Evolutionary conservation across 495 filamentous ascomycete species (phyloP), one percentile per base, ranked within the genome.

Genomic region (Xylaria scruposa): DNA sequence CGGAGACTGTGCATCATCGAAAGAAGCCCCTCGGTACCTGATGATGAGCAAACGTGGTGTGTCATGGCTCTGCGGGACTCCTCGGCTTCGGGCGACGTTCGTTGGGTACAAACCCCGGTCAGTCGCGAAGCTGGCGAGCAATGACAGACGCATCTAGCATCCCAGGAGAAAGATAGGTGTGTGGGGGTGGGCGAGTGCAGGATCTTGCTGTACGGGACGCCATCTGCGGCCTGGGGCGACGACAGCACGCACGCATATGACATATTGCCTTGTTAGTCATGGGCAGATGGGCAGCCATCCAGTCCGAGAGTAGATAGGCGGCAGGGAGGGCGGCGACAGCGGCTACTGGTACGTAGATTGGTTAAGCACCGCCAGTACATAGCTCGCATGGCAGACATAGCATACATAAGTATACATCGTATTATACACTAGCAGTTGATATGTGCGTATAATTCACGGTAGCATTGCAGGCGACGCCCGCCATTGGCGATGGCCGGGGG

Each of bases 21-120:
- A 7, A n/a, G 42, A 66, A 65, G 61, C 33, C 38, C 24, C 62
- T 71, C 70, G 70, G 70, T 71, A 71, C 70, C 70, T 71, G 61
- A 71, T 40, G 62, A 71, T 44, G 49, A 53, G 38, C 61, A 60
- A 59, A 46, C 62, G 49, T 71, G 62, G 70, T 67, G 70, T 71
- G 70, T 67, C 70, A 71, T 71, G 38, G 69, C 51, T 71, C 40
- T 65, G 70, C 61, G 66, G 62, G 62, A 40, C 44, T 64, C 42
- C 44, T 64, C 42, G 61, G 70, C 70, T 40, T 71, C 61, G 62
- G 70, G 62, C 70, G 47, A 58, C 44, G 47, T 67, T 31, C 70
- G 62, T 67, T 71, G 61, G 70, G 70, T 71, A 33, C 38, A 36
- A 24, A 71, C 51, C 70, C 61, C 38, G 38, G 70, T 59, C 47